Evolutionary conservation across 2,329 filamentous ascomycete species (phyloP).

Genomic region (Laburnicola sp.): DNA sequence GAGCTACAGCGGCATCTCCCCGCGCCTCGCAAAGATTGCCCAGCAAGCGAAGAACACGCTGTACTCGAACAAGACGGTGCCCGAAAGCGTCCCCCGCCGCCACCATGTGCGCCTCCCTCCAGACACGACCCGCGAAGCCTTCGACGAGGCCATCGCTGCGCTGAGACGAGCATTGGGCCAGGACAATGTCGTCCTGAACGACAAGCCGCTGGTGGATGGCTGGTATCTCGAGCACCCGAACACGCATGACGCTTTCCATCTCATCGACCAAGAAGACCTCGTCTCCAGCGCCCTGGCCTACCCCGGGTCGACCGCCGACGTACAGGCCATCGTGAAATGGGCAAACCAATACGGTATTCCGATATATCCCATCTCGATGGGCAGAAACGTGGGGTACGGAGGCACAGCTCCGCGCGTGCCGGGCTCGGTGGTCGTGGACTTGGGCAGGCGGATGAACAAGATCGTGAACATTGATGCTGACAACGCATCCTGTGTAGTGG

Average conservation of each 20-base stretch:
- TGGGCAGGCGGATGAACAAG: conserved; percentile 58
- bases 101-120: conserved; percentile 21
- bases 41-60: conserved; percentile 22
- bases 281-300: conserved; percentile 50
- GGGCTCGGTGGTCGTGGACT: conserved; percentile 55
- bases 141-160: conserved; percentile 19
- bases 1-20: conserved; percentile 21
- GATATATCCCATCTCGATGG: conserved; percentile 55
- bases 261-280: conserved; percentile 51
- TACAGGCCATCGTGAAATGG: conserved; percentile 52
- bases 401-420: conserved; percentile 58
- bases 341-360: conserved; percentile 53
- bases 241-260: conserved; percentile 30
- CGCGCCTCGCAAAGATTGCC: conserved; percentile 15
- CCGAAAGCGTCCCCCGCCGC: conserved; percentile 20
- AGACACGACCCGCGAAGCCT: conserved; percentile 18
- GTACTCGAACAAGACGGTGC: conserved; percentile 21
- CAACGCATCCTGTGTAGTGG: conserved; percentile 55
- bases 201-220: conserved; percentile 23
- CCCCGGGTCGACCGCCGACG: conserved; percentile 47
- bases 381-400: conserved; percentile 58
- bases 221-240: conserved; percentile 28
- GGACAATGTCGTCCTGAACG: conserved; percentile 22
- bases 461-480: conserved; percentile 57
- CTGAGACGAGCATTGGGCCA: conserved; percentile 13